A percentile compares a stretch with the other conserved stretches of the same genome.
phyloP scores from a whole-genome alignment of 306 rosid species.

The Vigna mungo region DNA sequence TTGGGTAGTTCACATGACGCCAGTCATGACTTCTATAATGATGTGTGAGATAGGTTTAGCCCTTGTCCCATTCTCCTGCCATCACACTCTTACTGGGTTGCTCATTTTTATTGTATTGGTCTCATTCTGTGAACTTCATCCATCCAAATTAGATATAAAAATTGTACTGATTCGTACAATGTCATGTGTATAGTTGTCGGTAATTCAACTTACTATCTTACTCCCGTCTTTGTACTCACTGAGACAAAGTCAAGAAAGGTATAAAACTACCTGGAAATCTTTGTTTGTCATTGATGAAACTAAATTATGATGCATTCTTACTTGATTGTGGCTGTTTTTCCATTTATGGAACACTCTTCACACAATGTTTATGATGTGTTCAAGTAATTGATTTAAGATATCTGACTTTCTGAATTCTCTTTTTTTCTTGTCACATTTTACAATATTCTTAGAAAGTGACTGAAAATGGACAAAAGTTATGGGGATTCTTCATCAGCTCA shows the following conservation, averaged over 20 bases:
- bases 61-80: not conserved
- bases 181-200: not conserved
- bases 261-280: constrained; percentile 18
- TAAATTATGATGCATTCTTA: constrained; percentile 11
- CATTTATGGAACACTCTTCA: constrained; percentile 15
- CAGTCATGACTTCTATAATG: constrained; percentile 2
- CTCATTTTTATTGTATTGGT: constrained; percentile 2
- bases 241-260: constrained; percentile 19
- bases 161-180: constrained; percentile 11
- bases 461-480: constrained; percentile 62
- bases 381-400: not conserved
- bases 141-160: not conserved
- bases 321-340: constrained; percentile 31
- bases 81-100: not conserved
- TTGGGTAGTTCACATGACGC: not conserved
- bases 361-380: constrained; percentile 1
- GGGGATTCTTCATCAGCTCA: constrained; percentile 52
- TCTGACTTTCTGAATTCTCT: constrained; percentile 9
- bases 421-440: constrained; percentile 25
- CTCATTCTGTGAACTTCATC: constrained; percentile 14
- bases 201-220: constrained; percentile 14
- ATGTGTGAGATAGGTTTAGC: not conserved
- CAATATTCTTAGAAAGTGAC: constrained; percentile 48
- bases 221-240: not conserved
- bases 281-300: not conserved